phyloP scores from a whole-genome alignment of 352 stramenopile genomes.

The Thraustochytrium striatum region DNA sequence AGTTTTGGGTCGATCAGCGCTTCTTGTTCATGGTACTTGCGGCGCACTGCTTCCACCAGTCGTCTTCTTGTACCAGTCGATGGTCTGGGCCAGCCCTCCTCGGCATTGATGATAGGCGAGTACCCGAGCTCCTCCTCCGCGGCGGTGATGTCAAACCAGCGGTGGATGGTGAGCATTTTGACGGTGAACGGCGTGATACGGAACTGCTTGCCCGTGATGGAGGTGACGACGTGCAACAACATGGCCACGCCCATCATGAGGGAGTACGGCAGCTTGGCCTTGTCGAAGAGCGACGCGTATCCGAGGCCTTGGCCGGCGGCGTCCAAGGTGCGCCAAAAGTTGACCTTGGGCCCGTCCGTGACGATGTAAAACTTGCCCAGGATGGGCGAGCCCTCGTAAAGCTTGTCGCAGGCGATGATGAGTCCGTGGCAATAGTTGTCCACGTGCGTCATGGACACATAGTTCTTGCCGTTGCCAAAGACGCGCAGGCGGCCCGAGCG shows the following conservation, averaged over 20 bases:
- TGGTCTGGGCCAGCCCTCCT: constrained; percentile 72
- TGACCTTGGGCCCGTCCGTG: constrained; percentile 66
- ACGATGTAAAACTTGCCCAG: constrained; percentile 85
- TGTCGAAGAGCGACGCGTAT: constrained; percentile 66
- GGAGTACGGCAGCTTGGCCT: constrained; percentile 65
- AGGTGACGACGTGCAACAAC: constrained; percentile 54
- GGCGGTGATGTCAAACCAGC: constrained; percentile 54
- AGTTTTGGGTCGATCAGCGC: neutral
- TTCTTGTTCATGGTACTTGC: neutral
- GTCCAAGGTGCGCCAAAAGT: constrained; percentile 78
- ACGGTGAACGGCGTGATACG: constrained; percentile 79
- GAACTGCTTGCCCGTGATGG: constrained; percentile 60
- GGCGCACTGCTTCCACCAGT: neutral
- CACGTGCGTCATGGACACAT: constrained; percentile 75
- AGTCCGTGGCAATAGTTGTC: constrained; percentile 84
- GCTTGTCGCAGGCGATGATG: constrained; percentile 67
- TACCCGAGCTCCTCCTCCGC: constrained; percentile 74
- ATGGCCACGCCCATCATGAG: constrained; percentile 69
- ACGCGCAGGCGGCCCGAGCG: constrained; percentile 68
- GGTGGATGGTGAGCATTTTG: constrained; percentile 76
- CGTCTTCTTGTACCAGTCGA: constrained; percentile 73
- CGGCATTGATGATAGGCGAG: constrained; percentile 70
- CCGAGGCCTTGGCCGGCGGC: constrained; percentile 68
- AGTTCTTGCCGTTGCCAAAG: constrained; percentile 73
- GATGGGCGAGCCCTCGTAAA: constrained; percentile 60